Conservation (phyloP, 2,329 filamentous ascomycete species). For the Fusarium napiforme region DNA sequence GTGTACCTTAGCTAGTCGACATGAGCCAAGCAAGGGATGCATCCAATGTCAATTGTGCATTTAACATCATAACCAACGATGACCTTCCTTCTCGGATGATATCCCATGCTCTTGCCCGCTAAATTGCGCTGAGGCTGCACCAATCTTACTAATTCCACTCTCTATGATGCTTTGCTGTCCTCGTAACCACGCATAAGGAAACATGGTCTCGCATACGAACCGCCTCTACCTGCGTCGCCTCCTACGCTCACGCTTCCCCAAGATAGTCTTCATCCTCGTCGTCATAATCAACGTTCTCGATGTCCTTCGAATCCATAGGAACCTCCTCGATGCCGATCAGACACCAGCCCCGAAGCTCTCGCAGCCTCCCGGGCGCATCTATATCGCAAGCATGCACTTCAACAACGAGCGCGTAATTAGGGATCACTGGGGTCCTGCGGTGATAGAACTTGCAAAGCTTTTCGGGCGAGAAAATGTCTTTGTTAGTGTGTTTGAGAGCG, state of each 20-base stretch:
- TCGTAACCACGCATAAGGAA: conserved; percentile 30
- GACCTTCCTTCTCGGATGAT: conserved; percentile 1
- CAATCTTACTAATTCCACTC: background rate
- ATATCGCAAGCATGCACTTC: conserved; percentile 76
- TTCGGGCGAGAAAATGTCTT: conserved; percentile 74
- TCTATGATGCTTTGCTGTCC: conserved; percentile 39
- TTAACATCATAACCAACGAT: conserved; percentile 1
- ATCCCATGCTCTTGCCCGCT: background rate
- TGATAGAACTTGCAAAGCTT: conserved; percentile 65
- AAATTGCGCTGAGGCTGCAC: background rate
- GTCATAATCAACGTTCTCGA: conserved; percentile 54
- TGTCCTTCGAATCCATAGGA: conserved; percentile 52
- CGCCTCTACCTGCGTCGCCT: conserved; percentile 52
- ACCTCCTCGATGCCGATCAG: conserved; percentile 46
- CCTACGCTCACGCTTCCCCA: conserved; percentile 50
- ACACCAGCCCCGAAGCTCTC: conserved; percentile 39
- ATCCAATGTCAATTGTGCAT: background rate
- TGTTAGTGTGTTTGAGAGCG: conserved; percentile 75
- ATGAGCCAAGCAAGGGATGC: conserved; percentile 23
- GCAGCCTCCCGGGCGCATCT: conserved; percentile 60
- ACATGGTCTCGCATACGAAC: conserved; percentile 48
- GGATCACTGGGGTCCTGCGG: conserved; percentile 69
- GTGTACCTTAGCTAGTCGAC: background rate
- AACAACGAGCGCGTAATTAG: conserved; percentile 71
- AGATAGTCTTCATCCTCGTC: conserved; percentile 50